Base-by-base conservation (phyloP, 164 flowering plant genomes). In the Nelumbo lutea region DNA sequence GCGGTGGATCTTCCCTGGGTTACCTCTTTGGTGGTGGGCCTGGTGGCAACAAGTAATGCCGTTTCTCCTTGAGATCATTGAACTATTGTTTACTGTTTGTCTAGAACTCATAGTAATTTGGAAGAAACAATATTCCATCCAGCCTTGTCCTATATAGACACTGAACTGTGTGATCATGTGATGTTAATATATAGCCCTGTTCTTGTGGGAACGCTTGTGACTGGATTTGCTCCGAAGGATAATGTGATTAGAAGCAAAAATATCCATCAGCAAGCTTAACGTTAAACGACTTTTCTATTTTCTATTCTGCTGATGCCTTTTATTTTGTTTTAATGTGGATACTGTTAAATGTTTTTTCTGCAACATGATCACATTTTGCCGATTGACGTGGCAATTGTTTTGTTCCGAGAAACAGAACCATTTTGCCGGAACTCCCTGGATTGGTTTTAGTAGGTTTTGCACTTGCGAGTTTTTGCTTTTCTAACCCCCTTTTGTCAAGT, bases 1-100 rank as follows among this genome's bases (percentile, higher is more conserved):
- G 87, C 11, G 87, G 85, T 64, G 86, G 86, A 65, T 84, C 87
- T 43, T 84, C 87, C 46, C 72, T 84, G 63, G 82, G 67, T 58
- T 84, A 84, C 72, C 84, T 84, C 61, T 84, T 84, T 57, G 85
- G 85, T 11, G 14, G 14, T 11, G 27, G 27, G 27, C 27, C 27
- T 27, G 57, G 57, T 53, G 57, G 57, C 2, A 10, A 27, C 27
- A 27, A 53, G 0, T 53, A 4, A 53, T 1, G n/a, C n/a, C 57
- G 3, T 13, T 53, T 2, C 3, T 4, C 57, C 57, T 53, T 13
- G 27, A 50, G 14, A 53, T 14, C 55, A 51, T 53, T 14, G 57
- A 53, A 46, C 7, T 46, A 15, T 15, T 53, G 57, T 53, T 53
- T 53, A 9, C 11, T 13, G 57, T 53, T 0, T 53, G 57, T 53